Conservation (phyloP, 2,329 filamentous ascomycete species). For the Leptosphaerulina australis region DNA sequence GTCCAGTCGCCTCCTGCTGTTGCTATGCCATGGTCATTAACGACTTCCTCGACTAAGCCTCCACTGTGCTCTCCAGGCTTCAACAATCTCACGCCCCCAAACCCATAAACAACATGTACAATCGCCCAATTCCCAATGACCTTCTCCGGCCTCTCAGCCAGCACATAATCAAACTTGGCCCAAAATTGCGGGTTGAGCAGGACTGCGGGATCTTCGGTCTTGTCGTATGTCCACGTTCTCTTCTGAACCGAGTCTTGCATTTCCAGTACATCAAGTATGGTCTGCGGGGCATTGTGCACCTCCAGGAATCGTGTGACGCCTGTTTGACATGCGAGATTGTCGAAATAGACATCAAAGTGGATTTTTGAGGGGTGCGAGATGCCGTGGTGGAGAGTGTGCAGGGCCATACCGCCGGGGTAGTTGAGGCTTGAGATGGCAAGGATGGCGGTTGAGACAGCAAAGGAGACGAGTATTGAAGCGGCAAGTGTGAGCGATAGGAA, state of each 20-base stretch:
- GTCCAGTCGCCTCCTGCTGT: slow-evolving; percentile 23
- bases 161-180: slow-evolving; percentile 63
- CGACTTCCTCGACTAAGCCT: slow-evolving; percentile 19
- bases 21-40: slow-evolving; percentile 23
- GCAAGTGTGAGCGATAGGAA: slow-evolving; percentile 62
- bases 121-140: slow-evolving; percentile 60
- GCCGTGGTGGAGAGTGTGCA: slow-evolving; percentile 55
- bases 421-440: slow-evolving; percentile 84
- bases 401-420: slow-evolving; percentile 87
- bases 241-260: slow-evolving; percentile 25
- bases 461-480: slow-evolving; percentile 65
- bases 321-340: slow-evolving; percentile 68
- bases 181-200: slow-evolving; percentile 62
- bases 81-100: slow-evolving; percentile 57
- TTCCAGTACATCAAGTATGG: slow-evolving; percentile 35
- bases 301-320: slow-evolving; percentile 66
- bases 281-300: slow-evolving; percentile 36
- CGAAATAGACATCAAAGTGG: slow-evolving; percentile 57
- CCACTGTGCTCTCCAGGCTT: slow-evolving; percentile 49
- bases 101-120: slow-evolving; percentile 57
- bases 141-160: slow-evolving; percentile 59
- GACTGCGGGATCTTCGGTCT: slow-evolving; percentile 59
- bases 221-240: slow-evolving; percentile 63
- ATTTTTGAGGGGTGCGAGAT: slow-evolving; percentile 20
- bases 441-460: slow-evolving; percentile 67